These are phyloP conservation scores for Ophioceras dolichostomum DNA, from an alignment of 2,329 filamentous ascomycete genomes.

Conservation along the genomic window DNA sequence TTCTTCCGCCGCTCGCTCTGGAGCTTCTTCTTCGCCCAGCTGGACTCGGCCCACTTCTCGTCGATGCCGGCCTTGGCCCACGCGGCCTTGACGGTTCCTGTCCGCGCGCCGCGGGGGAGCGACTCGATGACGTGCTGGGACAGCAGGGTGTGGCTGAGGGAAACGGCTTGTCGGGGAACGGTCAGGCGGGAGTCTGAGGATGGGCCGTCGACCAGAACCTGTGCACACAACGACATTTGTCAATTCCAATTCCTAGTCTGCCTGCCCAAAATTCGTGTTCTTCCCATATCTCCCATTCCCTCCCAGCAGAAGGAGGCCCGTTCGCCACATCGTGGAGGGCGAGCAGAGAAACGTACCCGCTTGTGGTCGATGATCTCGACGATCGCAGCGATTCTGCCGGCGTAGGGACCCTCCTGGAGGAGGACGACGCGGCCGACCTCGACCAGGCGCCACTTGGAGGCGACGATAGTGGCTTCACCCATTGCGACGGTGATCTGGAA, in stretches of 20 bases:
- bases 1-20: slow-evolving; percentile 77
- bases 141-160: slow-evolving; percentile 74
- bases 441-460: slow-evolving; percentile 86
- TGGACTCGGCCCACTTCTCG: slow-evolving; percentile 80
- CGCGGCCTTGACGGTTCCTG: slow-evolving; percentile 68
- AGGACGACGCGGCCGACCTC: slow-evolving; percentile 97
- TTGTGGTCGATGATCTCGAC: slow-evolving; percentile 99
- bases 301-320: neutral
- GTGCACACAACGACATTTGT: slow-evolving; percentile 15
- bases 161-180: slow-evolving; percentile 77
- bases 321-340: slow-evolving; percentile 4
- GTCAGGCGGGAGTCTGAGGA: slow-evolving; percentile 66
- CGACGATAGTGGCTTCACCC: slow-evolving; percentile 72
- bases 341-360: slow-evolving; percentile 63
- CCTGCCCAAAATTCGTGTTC: neutral
- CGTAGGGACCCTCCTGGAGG: slow-evolving; percentile 70
- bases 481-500: slow-evolving; percentile 53
- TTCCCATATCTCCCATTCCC: neutral
- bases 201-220: slow-evolving; percentile 96
- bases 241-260: neutral
- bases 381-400: slow-evolving; percentile 81
- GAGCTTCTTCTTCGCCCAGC: slow-evolving; percentile 88
- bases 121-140: slow-evolving; percentile 80
- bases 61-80: slow-evolving; percentile 93
- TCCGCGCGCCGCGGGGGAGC: slow-evolving; percentile 75